These are phyloP conservation scores for Ceratobasidium sp. DNA, from an alignment of 1,284 basidiomycete species.

Conservation along the genomic window DNA sequence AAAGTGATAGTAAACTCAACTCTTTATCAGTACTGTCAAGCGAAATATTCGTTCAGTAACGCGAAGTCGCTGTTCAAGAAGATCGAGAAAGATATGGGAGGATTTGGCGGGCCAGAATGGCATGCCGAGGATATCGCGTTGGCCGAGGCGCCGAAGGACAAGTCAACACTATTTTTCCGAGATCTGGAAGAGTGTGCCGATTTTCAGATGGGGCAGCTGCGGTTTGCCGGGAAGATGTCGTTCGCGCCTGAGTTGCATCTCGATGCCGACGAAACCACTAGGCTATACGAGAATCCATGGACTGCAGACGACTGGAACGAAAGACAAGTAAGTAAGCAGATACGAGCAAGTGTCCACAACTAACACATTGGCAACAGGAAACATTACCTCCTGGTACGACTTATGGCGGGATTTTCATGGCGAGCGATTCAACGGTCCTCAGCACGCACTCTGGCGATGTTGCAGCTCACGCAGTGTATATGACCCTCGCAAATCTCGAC, in stretches of 20 bases:
- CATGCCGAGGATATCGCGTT: no score
- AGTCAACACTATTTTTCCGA: neutral
- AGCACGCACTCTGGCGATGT: neutral
- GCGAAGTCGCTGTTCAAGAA: no score
- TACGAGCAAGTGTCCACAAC: no score
- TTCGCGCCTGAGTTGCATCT: neutral
- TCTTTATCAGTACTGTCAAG: no score
- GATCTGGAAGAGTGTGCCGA: neutral
- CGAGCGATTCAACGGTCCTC: neutral
- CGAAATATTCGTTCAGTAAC: no score
- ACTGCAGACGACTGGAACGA: slow-evolving; percentile 12
- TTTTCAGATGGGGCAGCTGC: neutral
- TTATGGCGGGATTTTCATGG: neutral
- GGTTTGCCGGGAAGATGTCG: slow-evolving; percentile 15
- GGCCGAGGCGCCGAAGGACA: neutral
- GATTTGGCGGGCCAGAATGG: no score
- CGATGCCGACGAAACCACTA: neutral
- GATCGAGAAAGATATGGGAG: no score
- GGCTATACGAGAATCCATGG: slow-evolving; percentile 11
- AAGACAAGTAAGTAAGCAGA: slow-evolving; percentile 15
- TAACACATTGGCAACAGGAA: neutral
- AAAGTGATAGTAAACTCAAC: no score
- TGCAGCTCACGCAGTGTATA: neutral
- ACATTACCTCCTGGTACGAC: neutral
- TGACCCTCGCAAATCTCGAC: slow-evolving; percentile 14